phyloP scores from a whole-genome alignment of 2,329 filamentous ascomycete genomes.

The Zasmidium cellare region DNA sequence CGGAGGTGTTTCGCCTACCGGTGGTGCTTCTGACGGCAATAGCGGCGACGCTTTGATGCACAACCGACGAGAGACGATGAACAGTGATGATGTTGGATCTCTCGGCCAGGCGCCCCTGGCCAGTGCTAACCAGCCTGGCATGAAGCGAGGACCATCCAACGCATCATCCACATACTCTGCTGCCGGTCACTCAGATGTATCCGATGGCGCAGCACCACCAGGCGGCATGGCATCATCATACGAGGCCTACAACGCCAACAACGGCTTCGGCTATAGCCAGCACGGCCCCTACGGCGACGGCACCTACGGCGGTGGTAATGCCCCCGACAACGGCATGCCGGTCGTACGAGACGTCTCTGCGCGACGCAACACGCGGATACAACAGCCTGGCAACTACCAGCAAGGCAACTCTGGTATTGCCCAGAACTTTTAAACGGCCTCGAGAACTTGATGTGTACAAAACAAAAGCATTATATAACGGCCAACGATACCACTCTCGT shows the following conservation, averaged over 20 bases:
- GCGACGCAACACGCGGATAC: constrained; percentile 89
- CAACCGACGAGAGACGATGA: constrained; percentile 51
- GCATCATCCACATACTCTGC: constrained; percentile 94
- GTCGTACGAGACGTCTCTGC: constrained; percentile 93
- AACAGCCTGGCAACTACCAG: constrained; percentile 83
- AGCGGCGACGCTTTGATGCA: constrained; percentile 61
- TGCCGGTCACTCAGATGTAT: constrained; percentile 68
- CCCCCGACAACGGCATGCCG: constrained; percentile 64
- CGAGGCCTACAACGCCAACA: constrained; percentile 29
- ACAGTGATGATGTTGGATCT: constrained; percentile 74
- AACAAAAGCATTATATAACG: background rate
- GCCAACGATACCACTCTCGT: background rate
- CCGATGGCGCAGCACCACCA: constrained; percentile 41
- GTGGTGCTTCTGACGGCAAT: constrained; percentile 49
- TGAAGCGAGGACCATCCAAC: constrained; percentile 88
- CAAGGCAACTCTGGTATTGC: constrained; percentile 90
- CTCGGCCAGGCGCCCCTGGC: constrained; percentile 69
- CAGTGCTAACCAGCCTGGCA: constrained; percentile 55
- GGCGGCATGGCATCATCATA: constrained; percentile 31
- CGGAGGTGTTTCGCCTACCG: constrained; percentile 59
- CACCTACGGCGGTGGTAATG: constrained; percentile 53
- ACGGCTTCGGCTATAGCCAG: constrained; percentile 56
- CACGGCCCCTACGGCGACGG: constrained; percentile 57
- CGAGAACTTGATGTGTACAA: background rate
- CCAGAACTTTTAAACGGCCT: constrained; percentile 75